Base-by-base conservation (phyloP, 768 basidiomycete species). In the Boletus speciosus region DNA sequence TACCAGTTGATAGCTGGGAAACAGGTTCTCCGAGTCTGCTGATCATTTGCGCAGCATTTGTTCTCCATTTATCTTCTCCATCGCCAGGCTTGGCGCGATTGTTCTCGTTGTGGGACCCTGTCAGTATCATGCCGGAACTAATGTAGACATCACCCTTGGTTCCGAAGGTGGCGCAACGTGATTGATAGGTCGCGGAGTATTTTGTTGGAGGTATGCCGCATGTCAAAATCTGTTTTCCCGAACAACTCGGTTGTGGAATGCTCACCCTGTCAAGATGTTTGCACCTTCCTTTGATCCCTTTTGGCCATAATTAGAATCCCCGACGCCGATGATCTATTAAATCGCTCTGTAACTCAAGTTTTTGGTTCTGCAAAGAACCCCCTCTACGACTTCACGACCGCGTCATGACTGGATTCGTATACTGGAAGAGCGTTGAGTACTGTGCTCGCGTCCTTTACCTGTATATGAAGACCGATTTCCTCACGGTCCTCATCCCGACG, bases 401-500 rank as follows among this genome's bases (percentile, higher is more conserved):
- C 42, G 27, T 29, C 47, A 70, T 66, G 68, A 59, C 52, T 34
- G 40, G 38, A 48, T 44, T 60, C 37, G 45, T 38, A 32, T 51
- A 32, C 55, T 53, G 42, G 60, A 57, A 59, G 19, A 50, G 21
- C 51, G 31, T 61, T 16, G 42, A 42, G 11, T 58, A 51, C 32
- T 50, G 51, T 6, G 25, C 51, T 34, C 52, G 54, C 21, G 57
- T 67, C 11, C 54, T 64, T 19, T 61, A 68, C 57, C 60, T 55
- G 49, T 70, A 62, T 51, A 57, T 63, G 49, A 62, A 63, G 58
- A 46, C 60, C 25, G 68, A 70, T 27, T 55, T 68, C 42, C 6
- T 57, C 38, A 70, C 66, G 34, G 62, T 61, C 27, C 31, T 70
- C 41, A 59, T 70, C 32, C 68, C 68, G 32, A 67, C 59, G 37